These are phyloP conservation scores for Suaeda aralocaspica DNA, from an alignment of 148 eudicot species.

Conservation along the genomic window DNA sequence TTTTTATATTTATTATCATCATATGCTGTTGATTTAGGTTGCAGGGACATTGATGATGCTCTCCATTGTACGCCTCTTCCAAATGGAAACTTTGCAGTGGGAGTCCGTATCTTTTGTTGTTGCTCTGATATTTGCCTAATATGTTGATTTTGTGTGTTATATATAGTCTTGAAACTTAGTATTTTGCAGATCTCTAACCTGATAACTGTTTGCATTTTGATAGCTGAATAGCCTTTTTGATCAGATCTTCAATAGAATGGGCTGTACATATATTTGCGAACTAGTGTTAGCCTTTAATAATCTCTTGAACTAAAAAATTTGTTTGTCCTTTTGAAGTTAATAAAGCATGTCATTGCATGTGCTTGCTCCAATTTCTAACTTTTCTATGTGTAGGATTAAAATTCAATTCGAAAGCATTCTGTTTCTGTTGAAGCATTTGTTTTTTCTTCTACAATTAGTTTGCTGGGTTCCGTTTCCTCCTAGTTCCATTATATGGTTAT, in stretches of 20 bases:
- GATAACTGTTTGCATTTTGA: background rate
- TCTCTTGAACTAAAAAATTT: background rate
- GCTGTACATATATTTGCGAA: background rate
- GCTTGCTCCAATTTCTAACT: background rate
- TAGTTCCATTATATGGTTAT: no score
- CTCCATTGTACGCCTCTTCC: constrained; percentile 84
- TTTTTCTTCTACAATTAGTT: no score
- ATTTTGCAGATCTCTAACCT: background rate
- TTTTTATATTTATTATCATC: background rate
- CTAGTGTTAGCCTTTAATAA: background rate
- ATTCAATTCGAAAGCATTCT: no score
- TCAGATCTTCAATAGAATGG: background rate
- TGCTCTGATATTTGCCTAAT: background rate
- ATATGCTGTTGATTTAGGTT: constrained; percentile 48
- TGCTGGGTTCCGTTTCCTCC: no score
- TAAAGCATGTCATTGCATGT: background rate
- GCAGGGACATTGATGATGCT: constrained; percentile 99
- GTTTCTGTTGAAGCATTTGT: no score
- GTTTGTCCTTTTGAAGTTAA: background rate
- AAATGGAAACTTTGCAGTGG: constrained; percentile 87
- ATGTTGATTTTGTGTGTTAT: background rate
- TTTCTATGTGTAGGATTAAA: no score
- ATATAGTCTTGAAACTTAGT: background rate
- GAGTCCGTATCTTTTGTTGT: constrained; percentile 85
- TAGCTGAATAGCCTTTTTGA: background rate